Evolutionary conservation across 2,329 filamentous ascomycete species (phyloP).

Genomic region (Diaporthe longicolla): DNA sequence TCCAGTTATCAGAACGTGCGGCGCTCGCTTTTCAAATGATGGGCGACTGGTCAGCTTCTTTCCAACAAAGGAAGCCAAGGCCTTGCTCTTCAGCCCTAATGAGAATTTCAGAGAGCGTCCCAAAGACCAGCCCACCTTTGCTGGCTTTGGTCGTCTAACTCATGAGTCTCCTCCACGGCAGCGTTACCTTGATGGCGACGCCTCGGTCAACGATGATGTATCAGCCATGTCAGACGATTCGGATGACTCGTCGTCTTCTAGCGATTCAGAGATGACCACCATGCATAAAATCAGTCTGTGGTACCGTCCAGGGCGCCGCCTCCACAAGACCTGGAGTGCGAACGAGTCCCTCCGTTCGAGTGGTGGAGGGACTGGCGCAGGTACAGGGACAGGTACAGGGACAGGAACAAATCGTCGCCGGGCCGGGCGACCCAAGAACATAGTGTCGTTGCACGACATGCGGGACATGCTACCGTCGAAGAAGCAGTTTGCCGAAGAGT

Average conservation of each 20-base stretch:
- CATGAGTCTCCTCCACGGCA: slow-evolving; percentile 64
- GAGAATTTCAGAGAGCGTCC: slow-evolving; percentile 63
- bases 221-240: slow-evolving; percentile 64
- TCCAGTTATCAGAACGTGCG: slow-evolving; percentile 70
- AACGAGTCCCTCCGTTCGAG: slow-evolving; percentile 71
- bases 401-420: slow-evolving; percentile 61
- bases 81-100: slow-evolving; percentile 62
- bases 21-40: slow-evolving; percentile 72
- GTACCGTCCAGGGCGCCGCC: slow-evolving; percentile 67
- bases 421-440: slow-evolving; percentile 71
- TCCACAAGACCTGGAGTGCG: slow-evolving; percentile 69
- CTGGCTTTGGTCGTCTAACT: slow-evolving; percentile 68
- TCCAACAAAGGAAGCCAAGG: slow-evolving; percentile 75
- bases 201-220: slow-evolving; percentile 65
- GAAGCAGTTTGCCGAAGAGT: slow-evolving; percentile 80
- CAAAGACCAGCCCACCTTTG: slow-evolving; percentile 69
- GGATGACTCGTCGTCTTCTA: slow-evolving; percentile 65
- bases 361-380: slow-evolving; percentile 71
- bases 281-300: slow-evolving; percentile 70
- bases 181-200: slow-evolving; percentile 63
- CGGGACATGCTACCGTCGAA: slow-evolving; percentile 83
- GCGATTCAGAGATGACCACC: slow-evolving; percentile 74
- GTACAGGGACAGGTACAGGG: slow-evolving; percentile 69
- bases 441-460: slow-evolving; percentile 81
- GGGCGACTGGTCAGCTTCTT: slow-evolving; percentile 78